These are phyloP conservation scores for Ascochyta viciae-villosae DNA, from an alignment of 2,329 filamentous ascomycete species.

Conservation along the genomic window DNA sequence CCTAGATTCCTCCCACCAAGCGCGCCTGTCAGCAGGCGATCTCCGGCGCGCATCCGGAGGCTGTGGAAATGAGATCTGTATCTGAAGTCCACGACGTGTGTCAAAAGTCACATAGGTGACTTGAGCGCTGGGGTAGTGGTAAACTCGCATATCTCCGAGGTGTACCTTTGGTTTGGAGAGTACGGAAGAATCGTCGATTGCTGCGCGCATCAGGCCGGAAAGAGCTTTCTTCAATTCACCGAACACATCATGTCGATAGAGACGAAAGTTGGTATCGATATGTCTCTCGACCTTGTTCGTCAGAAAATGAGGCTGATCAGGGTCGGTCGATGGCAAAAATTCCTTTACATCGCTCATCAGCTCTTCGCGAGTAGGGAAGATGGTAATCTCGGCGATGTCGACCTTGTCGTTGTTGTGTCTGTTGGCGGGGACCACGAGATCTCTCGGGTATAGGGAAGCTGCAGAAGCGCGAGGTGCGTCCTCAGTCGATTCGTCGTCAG, in stretches of 20 bases:
- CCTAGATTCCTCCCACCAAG: constrained; percentile 42
- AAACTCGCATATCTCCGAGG: constrained; percentile 29
- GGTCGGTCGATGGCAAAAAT: constrained; percentile 41
- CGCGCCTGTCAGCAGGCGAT: constrained; percentile 12
- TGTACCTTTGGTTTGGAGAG: constrained; percentile 17
- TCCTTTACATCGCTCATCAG: constrained; percentile 50
- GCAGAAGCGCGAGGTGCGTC: constrained; percentile 1
- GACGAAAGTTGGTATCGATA: constrained; percentile 45
- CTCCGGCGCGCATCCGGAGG: constrained; percentile 22
- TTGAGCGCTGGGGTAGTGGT: constrained; percentile 28
- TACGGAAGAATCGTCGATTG: constrained; percentile 5
- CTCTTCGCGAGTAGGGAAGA: constrained; percentile 44
- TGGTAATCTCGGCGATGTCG: constrained; percentile 39
- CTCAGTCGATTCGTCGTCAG: not conserved
- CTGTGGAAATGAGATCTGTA: constrained; percentile 32
- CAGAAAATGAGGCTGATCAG: constrained; percentile 38
- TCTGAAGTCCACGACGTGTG: constrained; percentile 26
- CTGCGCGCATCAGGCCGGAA: constrained; percentile 24
- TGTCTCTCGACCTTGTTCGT: constrained; percentile 31
- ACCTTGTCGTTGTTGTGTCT: constrained; percentile 45
- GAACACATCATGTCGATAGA: constrained; percentile 44
- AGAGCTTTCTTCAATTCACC: constrained; percentile 39
- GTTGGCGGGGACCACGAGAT: constrained; percentile 27
- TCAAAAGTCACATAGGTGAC: constrained; percentile 29
- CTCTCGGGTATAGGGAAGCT: constrained; percentile 33